phyloP scores from a whole-genome alignment of 768 basidiomycete genomes.

The Hydnum rufescens region DNA sequence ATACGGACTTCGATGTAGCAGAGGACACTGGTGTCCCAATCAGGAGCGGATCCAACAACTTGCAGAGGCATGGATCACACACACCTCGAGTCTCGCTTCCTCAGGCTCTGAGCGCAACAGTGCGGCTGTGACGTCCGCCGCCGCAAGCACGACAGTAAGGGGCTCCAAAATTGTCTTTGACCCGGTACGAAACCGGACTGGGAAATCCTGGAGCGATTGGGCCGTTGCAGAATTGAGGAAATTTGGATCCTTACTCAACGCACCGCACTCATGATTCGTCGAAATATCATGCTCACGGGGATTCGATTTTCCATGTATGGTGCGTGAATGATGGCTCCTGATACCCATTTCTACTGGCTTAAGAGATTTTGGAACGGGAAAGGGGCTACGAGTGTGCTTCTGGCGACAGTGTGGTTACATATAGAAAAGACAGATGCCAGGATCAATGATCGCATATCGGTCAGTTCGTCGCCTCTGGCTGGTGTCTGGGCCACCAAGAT shows the following conservation, averaged over 20 bases:
- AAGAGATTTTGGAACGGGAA: background rate
- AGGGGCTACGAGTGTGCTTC: conserved; percentile 16
- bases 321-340: too few relatives aligned
- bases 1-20: conserved; percentile 11
- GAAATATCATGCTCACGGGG: conserved; percentile 39
- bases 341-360: background rate
- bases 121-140: background rate
- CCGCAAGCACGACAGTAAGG: background rate
- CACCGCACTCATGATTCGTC: conserved; percentile 27
- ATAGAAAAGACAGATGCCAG: conserved; percentile 13
- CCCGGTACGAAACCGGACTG: background rate
- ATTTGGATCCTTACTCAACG: conserved; percentile 30
- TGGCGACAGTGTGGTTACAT: conserved; percentile 32
- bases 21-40: background rate
- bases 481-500: conserved; percentile 5
- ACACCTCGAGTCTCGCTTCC: background rate
- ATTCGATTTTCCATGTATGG: conserved; percentile 37
- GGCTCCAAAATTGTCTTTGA: background rate
- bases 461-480: background rate
- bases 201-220: background rate
- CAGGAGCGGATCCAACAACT: background rate
- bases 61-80: background rate
- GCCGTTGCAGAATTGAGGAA: conserved; percentile 14
- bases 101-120: background rate
- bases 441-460: conserved; percentile 19